Base-by-base conservation (phyloP, 805 yeast species). In the Teunomyces pallodes region DNA sequence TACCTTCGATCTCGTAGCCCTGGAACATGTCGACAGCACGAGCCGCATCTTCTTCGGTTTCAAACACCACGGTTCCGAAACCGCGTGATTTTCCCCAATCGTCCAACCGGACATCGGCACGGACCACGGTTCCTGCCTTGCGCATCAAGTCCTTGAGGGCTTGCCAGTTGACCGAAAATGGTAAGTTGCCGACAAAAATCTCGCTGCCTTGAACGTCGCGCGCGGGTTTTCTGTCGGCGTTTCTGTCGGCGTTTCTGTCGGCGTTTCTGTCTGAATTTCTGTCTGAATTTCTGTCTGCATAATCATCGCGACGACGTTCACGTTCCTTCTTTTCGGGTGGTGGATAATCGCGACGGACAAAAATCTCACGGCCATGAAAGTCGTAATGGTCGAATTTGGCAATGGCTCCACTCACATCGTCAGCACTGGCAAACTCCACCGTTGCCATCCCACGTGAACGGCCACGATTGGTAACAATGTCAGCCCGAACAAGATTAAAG, bases 371-470 rank as follows among this genome's bases (percentile, higher is more conserved):
- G 10, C 90, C 95, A 60, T 74, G 68, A 53, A 83, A 79, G 31
- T 72, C 74, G 28, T 83, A 74, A 60, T 87, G 84, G 67, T 87
- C 86, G 58, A 76, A 85, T 56, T 80, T 75, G 46, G 74, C 69
- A 58, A 90, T 88, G 9, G 97, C 97, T 20, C 71, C 75, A 42
- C 74, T 76, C 5, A 89, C 96, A 47, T 82, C 86, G 13, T 78
- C 83, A 50, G 75, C 75, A 49, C 73, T 72, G 9, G 82, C 72
- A 59, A 85, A 91, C 66, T 90, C 97, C 36, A 90, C 96, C 20
- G 96, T 88, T 36, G 91, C 92, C 92, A 86, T 86, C 53, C 96
- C 96, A 69, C 92, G 77, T 61, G 90, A 85, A 59, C 86, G 86
- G 48, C 95, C 95, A 56, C 84, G 81, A 51, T 81, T 77, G 2